A percentile compares a stretch with the other conserved stretches of the same genome.
Conservation (phyloP, 441 rosid genomes). For the Kokia cookei region DNA sequence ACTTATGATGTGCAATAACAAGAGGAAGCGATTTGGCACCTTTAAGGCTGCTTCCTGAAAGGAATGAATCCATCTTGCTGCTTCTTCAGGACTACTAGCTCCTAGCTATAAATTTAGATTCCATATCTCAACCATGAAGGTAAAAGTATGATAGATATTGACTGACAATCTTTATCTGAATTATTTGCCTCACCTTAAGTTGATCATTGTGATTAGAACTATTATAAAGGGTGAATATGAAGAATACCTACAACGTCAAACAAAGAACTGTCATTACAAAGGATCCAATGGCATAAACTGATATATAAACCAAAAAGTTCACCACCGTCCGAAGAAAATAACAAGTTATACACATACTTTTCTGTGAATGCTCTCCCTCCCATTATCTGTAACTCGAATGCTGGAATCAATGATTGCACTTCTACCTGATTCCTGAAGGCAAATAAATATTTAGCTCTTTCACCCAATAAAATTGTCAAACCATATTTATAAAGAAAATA, state of each 20-base stretch:
- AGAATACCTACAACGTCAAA: slow-evolving; percentile 64
- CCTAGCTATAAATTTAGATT: slow-evolving; percentile 61
- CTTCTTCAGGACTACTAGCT: slow-evolving; percentile 97
- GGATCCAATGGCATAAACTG: neutral
- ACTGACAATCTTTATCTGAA: slow-evolving; percentile 3
- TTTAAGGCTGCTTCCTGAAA: slow-evolving; percentile 77
- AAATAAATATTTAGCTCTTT: slow-evolving; percentile 5
- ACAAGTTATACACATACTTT: slow-evolving; percentile 41
- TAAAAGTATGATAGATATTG: neutral
- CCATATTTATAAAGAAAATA: neutral
- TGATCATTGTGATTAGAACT: slow-evolving; percentile 87
- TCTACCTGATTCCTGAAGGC: slow-evolving; percentile 61
- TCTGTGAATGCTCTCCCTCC: slow-evolving; percentile 90
- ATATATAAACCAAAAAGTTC: slow-evolving; percentile 2
- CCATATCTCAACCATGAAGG: slow-evolving; percentile 26
- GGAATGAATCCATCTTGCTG: slow-evolving; percentile 91
- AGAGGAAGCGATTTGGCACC: slow-evolving; percentile 30
- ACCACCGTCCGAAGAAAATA: neutral
- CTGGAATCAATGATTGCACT: slow-evolving; percentile 83
- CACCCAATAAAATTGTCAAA: neutral
- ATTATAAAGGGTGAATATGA: slow-evolving; percentile 82
- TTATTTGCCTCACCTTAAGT: slow-evolving; percentile 74
- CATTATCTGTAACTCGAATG: slow-evolving; percentile 93
- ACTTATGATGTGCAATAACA: slow-evolving; percentile 5
- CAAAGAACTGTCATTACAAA: slow-evolving; percentile 10